Percentiles rank a stretch among this genome's conserved stretches.
Conservation (phyloP, 2,329 filamentous ascomycete species). For the Thielaviopsis euricoi region DNA sequence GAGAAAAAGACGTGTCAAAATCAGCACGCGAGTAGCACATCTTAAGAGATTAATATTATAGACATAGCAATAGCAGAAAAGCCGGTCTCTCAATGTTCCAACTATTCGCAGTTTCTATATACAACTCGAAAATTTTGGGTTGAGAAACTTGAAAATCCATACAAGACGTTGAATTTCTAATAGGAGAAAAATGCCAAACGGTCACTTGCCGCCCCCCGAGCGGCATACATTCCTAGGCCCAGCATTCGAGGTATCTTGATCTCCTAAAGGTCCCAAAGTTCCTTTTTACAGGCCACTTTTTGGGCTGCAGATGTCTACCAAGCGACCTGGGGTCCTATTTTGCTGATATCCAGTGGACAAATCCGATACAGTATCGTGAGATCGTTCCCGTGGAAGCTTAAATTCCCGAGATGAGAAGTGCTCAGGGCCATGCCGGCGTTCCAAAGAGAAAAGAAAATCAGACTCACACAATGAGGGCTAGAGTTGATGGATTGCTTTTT, state of each 20-base stretch:
- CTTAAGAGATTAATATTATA: no score
- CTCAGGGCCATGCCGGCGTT: neutral
- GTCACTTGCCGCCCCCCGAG: no score
- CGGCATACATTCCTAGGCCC: neutral
- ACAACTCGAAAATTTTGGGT: no score
- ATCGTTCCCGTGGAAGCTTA: neutral
- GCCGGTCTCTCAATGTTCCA: no score
- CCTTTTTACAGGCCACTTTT: neutral
- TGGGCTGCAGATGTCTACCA: neutral
- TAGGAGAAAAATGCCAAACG: no score
- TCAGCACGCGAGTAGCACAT: no score
- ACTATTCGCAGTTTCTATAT: no score
- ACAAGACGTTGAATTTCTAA: no score
- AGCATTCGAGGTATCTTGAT: neutral
- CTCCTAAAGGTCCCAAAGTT: neutral
- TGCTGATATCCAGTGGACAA: neutral
- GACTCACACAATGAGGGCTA: neutral
- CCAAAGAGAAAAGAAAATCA: neutral
- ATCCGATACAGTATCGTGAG: neutral
- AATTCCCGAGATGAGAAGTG: neutral
- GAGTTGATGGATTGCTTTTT: neutral
- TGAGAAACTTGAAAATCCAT: no score
- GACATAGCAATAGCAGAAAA: no score
- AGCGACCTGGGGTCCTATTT: neutral
- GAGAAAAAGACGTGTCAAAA: no score